Percentiles rank a stretch among this genome's conserved stretches.
Evolutionary conservation across 129 eudicot species (phyloP).

Genomic region (Kitagawia praeruptora): DNA sequence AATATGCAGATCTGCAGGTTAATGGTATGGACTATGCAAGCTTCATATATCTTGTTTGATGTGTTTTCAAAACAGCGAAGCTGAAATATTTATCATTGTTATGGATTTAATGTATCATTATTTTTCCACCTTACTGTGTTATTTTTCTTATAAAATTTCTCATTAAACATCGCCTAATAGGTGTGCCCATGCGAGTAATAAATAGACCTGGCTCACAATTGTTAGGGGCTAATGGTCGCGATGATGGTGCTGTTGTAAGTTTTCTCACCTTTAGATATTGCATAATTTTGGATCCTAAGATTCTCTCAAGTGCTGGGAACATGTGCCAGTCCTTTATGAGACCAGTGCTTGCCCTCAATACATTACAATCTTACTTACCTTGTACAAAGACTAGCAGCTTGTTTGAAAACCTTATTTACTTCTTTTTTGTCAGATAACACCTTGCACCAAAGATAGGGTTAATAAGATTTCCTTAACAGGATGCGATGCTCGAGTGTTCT

Average conservation of each 20-base stretch:
- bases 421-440: conserved; percentile 54
- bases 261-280: conserved; percentile 6
- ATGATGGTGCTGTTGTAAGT: conserved; percentile 88
- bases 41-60: background rate
- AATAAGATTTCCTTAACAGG: conserved; percentile 70
- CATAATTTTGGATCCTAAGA: conserved; percentile 1
- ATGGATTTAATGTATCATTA: background rate
- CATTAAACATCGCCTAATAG: conserved; percentile 23
- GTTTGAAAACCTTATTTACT: conserved; percentile 8
- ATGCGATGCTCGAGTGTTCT: conserved; percentile 70
- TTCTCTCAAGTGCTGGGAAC: background rate
- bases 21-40: conserved; percentile 31
- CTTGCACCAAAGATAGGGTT: conserved; percentile 66
- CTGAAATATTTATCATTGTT: background rate
- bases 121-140: background rate
- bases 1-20: conserved; percentile 42
- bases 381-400: background rate
- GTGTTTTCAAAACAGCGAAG: background rate
- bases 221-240: conserved; percentile 91
- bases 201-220: conserved; percentile 84
- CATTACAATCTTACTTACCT: background rate
- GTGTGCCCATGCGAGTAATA: conserved; percentile 63
- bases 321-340: background rate
- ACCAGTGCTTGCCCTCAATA: background rate
- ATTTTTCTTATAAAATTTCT: background rate